Conservation (phyloP, 2,329 filamentous ascomycete species). For the Nemania diffusa region DNA sequence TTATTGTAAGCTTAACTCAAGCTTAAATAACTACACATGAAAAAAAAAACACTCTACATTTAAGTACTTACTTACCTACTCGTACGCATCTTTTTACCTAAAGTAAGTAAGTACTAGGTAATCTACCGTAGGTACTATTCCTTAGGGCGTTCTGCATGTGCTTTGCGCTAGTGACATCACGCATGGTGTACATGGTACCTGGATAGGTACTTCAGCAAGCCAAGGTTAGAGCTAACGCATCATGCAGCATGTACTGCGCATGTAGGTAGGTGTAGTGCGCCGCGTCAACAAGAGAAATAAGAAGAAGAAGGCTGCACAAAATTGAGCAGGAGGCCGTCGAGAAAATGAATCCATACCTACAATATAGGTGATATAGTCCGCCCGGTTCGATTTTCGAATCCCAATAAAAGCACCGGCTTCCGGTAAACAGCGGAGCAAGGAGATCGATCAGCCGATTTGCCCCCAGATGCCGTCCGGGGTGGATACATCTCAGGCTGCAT, state of each 20-base stretch:
- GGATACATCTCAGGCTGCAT: slow-evolving; percentile 25
- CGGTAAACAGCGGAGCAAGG: slow-evolving; percentile 27
- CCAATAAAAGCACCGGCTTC: slow-evolving; percentile 3
- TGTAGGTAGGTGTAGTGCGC: slow-evolving; percentile 8
- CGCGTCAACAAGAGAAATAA: not conserved
- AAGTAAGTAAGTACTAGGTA: not conserved
- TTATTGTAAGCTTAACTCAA: too few relatives aligned
- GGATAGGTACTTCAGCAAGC: slow-evolving; percentile 17
- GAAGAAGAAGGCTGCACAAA: not conserved
- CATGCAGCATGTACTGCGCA: not conserved
- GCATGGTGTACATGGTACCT: too few relatives aligned
- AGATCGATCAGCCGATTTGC: slow-evolving; percentile 24
- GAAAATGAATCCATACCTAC: not conserved
- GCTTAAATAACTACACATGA: too few relatives aligned
- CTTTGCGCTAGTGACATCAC: slow-evolving; percentile 11
- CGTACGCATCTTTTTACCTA: slow-evolving; percentile 1
- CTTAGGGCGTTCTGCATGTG: slow-evolving; percentile 20
- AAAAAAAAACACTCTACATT: too few relatives aligned
- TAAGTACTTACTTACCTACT: not conserved
- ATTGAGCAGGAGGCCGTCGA: not conserved
- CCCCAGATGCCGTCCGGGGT: slow-evolving; percentile 27
- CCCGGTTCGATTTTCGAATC: not conserved
- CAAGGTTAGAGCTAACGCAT: slow-evolving; percentile 14
- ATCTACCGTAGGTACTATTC: slow-evolving; percentile 8
- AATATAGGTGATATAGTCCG: not conserved